These are phyloP conservation scores for Eucalyptus curtisii DNA, from an alignment of 345 rosid species.

Conservation along the genomic window DNA sequence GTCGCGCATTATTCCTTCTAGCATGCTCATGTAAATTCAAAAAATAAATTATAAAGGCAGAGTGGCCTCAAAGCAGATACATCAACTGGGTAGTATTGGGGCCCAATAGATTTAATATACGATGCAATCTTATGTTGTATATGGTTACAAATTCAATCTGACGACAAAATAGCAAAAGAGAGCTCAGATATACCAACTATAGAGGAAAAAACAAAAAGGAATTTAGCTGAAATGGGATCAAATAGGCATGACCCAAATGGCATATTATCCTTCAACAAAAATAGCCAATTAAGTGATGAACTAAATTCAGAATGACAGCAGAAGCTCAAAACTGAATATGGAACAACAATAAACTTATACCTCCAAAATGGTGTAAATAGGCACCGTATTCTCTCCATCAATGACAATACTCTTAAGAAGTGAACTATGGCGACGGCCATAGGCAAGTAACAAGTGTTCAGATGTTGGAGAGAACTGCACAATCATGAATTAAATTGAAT, in stretches of 20 bases:
- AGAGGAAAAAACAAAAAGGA: background rate
- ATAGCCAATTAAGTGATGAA: background rate
- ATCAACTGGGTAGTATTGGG: background rate
- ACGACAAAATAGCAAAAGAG: background rate
- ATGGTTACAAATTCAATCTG: background rate
- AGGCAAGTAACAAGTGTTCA: constrained; percentile 89
- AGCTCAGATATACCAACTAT: background rate
- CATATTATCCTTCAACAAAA: background rate
- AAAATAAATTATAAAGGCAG: background rate
- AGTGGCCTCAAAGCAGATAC: background rate
- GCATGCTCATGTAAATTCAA: background rate
- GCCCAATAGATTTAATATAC: background rate
- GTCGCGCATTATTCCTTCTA: background rate
- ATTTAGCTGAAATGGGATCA: background rate
- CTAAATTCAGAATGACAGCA: background rate
- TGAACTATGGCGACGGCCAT: constrained; percentile 93
- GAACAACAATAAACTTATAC: constrained; percentile 16
- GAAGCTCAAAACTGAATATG: background rate
- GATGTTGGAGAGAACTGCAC: constrained; percentile 97
- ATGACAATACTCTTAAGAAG: constrained; percentile 82
- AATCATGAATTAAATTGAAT: background rate
- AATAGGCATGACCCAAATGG: background rate
- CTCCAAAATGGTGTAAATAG: constrained; percentile 90
- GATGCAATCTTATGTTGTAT: background rate
- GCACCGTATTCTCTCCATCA: constrained; percentile 72